A percentile compares a stretch with the other conserved stretches of the same genome.
phyloP scores from a whole-genome alignment of 2,329 filamentous ascomycete species.

The Colletotrichum sp. region DNA sequence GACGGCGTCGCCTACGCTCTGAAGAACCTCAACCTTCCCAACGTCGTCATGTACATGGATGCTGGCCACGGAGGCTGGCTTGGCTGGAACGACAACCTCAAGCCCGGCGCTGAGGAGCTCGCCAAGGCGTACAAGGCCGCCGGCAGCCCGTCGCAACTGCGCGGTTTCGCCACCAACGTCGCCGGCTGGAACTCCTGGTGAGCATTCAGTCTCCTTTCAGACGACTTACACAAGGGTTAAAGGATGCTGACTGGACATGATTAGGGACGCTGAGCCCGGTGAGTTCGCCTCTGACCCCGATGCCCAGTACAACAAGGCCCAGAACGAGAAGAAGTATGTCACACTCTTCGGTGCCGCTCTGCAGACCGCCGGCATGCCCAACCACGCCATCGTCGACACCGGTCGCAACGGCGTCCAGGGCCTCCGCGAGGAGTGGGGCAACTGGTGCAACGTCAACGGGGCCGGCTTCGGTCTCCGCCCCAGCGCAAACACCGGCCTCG shows the following conservation, averaged over 20 bases:
- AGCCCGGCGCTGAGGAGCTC: conserved; percentile 39
- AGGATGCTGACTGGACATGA: not conserved
- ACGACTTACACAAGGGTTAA: not conserved
- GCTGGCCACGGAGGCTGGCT: conserved; percentile 70
- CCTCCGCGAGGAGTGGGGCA: conserved; percentile 49
- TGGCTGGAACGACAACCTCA: conserved; percentile 65
- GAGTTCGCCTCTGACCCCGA: conserved; percentile 47
- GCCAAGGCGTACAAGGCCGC: conserved; percentile 41
- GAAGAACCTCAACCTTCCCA: conserved; percentile 60
- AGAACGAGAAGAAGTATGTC: conserved; percentile 49
- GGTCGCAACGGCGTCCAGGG: conserved; percentile 45
- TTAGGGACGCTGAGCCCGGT: conserved; percentile 35
- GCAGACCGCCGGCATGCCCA: conserved; percentile 42
- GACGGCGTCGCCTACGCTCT: conserved; percentile 62
- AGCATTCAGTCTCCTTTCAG: not conserved
- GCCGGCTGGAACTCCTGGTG: conserved; percentile 46
- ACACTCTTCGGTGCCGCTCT: conserved; percentile 42
- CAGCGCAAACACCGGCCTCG: conserved; percentile 59
- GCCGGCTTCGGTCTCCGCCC: conserved; percentile 66
- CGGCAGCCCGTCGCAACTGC: conserved; percentile 41
- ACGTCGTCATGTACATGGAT: conserved; percentile 69
- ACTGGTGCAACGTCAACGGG: conserved; percentile 66
- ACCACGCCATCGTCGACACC: conserved; percentile 48
- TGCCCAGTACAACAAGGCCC: conserved; percentile 44
- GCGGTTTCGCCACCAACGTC: conserved; percentile 43